These are phyloP conservation scores for Boletales sp. DNA, from an alignment of 768 basidiomycete genomes.

Conservation along the genomic window DNA sequence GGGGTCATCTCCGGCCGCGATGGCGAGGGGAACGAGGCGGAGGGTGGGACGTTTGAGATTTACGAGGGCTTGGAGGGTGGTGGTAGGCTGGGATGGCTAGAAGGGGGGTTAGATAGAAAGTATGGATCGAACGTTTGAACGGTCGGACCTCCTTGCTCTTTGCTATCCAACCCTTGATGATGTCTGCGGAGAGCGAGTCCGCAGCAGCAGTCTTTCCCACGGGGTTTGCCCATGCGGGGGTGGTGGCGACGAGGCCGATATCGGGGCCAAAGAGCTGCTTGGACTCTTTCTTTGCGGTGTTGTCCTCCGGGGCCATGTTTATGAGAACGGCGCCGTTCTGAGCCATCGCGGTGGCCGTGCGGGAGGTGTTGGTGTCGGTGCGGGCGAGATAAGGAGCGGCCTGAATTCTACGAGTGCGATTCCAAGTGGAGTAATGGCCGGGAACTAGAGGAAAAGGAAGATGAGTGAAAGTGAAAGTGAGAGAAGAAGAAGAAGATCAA, in stretches of 20 bases:
- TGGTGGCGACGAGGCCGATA: constrained; percentile 69
- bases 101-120: constrained; percentile 1
- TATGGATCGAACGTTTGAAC: background rate
- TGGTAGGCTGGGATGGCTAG: constrained; percentile 79
- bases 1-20: constrained; percentile 43
- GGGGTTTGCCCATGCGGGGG: constrained; percentile 66
- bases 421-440: constrained; percentile 54
- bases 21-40: constrained; percentile 62
- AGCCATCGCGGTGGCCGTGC: constrained; percentile 49
- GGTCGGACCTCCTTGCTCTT: constrained; percentile 82
- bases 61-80: constrained; percentile 90
- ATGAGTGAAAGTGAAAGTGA: background rate
- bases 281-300: constrained; percentile 47
- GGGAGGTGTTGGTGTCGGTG: constrained; percentile 45
- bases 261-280: constrained; percentile 86
- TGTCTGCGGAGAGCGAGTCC: constrained; percentile 77
- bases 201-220: constrained; percentile 59
- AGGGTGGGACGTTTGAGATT: constrained; percentile 91
- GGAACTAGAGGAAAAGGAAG: constrained; percentile 33
- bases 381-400: constrained; percentile 51
- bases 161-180: constrained; percentile 80
- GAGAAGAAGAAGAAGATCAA: background rate
- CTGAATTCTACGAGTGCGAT: constrained; percentile 51
- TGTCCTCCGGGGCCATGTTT: constrained; percentile 17
- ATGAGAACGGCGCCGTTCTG: constrained; percentile 31